These are phyloP conservation scores for Diaporthe sp. DNA, from an alignment of 2,329 filamentous ascomycete genomes.

Conservation along the genomic window DNA sequence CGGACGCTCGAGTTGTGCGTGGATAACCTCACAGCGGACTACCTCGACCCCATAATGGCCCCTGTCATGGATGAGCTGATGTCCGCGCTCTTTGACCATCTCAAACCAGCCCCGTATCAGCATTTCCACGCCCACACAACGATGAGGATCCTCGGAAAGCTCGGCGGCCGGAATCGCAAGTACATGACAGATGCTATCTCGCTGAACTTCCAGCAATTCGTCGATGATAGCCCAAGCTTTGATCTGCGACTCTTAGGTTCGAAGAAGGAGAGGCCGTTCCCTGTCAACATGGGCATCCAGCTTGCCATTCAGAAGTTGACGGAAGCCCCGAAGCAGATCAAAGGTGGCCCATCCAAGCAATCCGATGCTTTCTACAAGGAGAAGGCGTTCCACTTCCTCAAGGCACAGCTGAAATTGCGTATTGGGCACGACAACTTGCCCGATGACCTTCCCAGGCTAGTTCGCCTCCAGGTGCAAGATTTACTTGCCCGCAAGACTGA, in stretches of 20 bases:
- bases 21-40: conserved; percentile 97
- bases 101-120: conserved; percentile 93
- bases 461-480: conserved; percentile 92
- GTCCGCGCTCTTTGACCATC: conserved; percentile 96
- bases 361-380: conserved; percentile 89
- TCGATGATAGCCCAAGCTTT: conserved; percentile 89
- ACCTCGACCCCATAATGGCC: conserved; percentile 98
- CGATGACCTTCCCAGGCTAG: conserved; percentile 86
- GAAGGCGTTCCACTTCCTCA: conserved; percentile 89
- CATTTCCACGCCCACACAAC: conserved; percentile 99
- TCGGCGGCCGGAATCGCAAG: conserved; percentile 94
- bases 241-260: conserved; percentile 92
- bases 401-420: conserved; percentile 88
- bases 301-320: conserved; percentile 89
- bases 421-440: conserved; percentile 90
- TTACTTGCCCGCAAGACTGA: conserved; percentile 79
- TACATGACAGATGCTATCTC: conserved; percentile 91
- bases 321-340: conserved; percentile 77
- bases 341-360: conserved; percentile 66
- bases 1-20: conserved; percentile 96
- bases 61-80: conserved; percentile 99
- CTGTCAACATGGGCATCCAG: conserved; percentile 87
- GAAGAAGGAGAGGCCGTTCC: conserved; percentile 89
- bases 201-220: conserved; percentile 85
- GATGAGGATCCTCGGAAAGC: conserved; percentile 95